Conservation (phyloP, 352 stramenopile species). For the Phytophthora brassicae region DNA sequence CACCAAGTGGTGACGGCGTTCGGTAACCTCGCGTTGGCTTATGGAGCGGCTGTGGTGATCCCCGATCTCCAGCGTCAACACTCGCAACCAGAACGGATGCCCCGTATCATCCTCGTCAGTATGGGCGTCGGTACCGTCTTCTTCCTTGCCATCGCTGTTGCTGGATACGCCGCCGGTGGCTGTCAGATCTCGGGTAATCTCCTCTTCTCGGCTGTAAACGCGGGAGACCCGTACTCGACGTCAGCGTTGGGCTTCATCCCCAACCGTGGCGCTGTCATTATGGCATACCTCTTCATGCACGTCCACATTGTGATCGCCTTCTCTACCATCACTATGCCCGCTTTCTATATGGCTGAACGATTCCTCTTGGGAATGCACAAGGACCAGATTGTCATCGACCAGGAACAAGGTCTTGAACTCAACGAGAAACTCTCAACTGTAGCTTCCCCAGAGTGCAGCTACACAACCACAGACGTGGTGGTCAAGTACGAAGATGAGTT, state of each 20-base stretch:
- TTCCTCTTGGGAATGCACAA: conserved; percentile 48
- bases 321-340: conserved; percentile 41
- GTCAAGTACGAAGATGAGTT: conserved; percentile 30
- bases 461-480: background rate
- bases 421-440: conserved; percentile 23
- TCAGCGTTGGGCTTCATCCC: conserved; percentile 34
- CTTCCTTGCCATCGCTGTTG: conserved; percentile 44
- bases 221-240: conserved; percentile 19
- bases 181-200: conserved; percentile 47
- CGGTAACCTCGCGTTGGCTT: conserved; percentile 36
- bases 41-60: conserved; percentile 33
- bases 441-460: conserved; percentile 23
- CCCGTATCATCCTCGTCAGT: conserved; percentile 41
- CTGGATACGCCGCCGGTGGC: conserved; percentile 38
- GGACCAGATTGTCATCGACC: conserved; percentile 5
- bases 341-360: conserved; percentile 46
- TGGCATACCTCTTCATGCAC: conserved; percentile 46
- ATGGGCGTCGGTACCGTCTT: conserved; percentile 36
- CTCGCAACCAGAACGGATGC: conserved; percentile 50
- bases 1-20: conserved; percentile 35
- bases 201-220: conserved; percentile 38
- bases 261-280: conserved; percentile 31
- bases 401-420: conserved; percentile 19
- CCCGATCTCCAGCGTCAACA: conserved; percentile 43
- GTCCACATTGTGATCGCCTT: conserved; percentile 56